Percentiles rank a stretch among this genome's conserved stretches.
These are phyloP conservation scores for Aspergillus bombycis DNA, from an alignment of 2,329 filamentous ascomycete genomes.

Conservation along the genomic window DNA sequence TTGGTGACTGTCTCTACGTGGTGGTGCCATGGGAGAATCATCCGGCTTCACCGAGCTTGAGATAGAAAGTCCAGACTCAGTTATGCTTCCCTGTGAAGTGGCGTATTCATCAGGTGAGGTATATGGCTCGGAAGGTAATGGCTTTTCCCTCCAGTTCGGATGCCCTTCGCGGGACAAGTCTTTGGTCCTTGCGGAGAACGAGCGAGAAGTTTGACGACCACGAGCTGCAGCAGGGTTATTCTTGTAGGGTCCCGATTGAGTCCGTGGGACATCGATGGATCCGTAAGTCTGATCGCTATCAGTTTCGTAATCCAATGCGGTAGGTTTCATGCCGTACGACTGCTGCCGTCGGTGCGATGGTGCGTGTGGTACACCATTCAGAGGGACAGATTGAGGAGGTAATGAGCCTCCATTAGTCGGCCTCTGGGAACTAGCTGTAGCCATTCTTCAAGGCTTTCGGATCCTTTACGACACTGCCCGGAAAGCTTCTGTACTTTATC, in stretches of 20 bases:
- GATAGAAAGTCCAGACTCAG: not conserved
- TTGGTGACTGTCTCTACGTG: conserved; percentile 22
- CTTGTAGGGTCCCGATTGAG: conserved; percentile 62
- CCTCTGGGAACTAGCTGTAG: conserved; percentile 17
- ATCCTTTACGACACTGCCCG: not conserved
- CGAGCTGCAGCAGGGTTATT: conserved; percentile 40
- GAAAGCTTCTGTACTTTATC: not conserved
- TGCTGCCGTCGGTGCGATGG: conserved; percentile 25
- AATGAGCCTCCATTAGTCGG: conserved; percentile 16
- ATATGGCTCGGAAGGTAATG: conserved; percentile 12
- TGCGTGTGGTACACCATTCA: conserved; percentile 24
- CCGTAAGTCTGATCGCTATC: conserved; percentile 44
- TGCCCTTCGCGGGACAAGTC: conserved; percentile 18
- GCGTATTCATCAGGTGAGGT: conserved; percentile 11
- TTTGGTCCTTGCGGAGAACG: conserved; percentile 30
- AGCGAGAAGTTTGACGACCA: conserved; percentile 21
- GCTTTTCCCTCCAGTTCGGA: conserved; percentile 18
- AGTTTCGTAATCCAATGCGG: conserved; percentile 14
- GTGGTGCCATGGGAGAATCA: conserved; percentile 12
- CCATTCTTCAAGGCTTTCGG: conserved; percentile 16
- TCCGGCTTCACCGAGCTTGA: conserved; percentile 11
- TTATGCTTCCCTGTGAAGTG: not conserved
- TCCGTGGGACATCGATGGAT: conserved; percentile 64
- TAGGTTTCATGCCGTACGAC: conserved; percentile 9
- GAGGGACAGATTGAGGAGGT: conserved; percentile 13